Evolutionary conservation across 2,329 filamentous ascomycete species (phyloP).

Genomic region (Xylaria sp.): DNA sequence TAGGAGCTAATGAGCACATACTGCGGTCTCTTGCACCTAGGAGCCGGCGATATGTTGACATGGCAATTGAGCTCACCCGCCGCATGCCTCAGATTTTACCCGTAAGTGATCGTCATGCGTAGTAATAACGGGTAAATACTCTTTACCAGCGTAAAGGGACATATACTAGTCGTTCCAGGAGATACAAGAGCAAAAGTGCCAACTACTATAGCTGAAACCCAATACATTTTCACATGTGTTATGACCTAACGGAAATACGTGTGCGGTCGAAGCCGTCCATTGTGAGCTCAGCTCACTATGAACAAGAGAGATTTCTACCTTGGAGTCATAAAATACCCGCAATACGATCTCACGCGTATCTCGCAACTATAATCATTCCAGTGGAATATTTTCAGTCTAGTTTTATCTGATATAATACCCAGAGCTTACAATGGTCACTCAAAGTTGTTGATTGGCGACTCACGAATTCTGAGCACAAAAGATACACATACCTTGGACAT

Average conservation of each 20-base stretch:
- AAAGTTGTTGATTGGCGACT: not conserved
- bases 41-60: not conserved
- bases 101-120: conserved; percentile 17
- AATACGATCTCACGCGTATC: not conserved
- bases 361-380: not conserved
- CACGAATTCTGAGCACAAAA: not conserved
- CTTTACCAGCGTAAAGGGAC: not conserved
- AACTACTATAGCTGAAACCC: conserved; percentile 19
- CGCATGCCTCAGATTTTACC: conserved; percentile 18
- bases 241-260: not conserved
- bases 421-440: not conserved
- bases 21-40: not conserved
- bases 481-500: not conserved
- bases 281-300: not conserved
- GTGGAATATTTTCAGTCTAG: not conserved
- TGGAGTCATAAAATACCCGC: not conserved
- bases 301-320: not conserved
- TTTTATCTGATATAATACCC: not conserved
- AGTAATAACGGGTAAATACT: conserved; percentile 21
- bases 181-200: not conserved
- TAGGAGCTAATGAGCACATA: not conserved
- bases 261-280: not conserved
- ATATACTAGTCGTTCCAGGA: not conserved
- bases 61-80: not conserved
- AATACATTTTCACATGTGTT: not conserved